Percentiles rank a stretch among this genome's conserved stretches.
phyloP scores from a whole-genome alignment of 345 rosid species.

The Linum trigynum region DNA sequence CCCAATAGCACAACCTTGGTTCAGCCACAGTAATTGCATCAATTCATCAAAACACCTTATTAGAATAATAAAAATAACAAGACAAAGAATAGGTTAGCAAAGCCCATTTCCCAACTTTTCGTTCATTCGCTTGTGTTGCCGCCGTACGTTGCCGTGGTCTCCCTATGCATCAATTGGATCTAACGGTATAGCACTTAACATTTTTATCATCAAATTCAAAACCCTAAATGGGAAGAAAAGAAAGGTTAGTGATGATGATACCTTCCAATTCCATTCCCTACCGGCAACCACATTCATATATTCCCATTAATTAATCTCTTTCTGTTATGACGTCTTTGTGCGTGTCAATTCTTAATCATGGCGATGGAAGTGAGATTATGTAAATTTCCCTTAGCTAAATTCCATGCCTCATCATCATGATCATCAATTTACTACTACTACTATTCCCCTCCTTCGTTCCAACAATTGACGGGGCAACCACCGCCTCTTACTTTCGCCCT shows the following conservation, averaged over 20 bases:
- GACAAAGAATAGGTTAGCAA: not conserved
- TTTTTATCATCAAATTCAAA: not conserved
- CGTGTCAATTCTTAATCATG: conserved; percentile 27
- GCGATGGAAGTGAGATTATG: not conserved
- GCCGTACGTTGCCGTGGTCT: not conserved
- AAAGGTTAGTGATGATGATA: not conserved
- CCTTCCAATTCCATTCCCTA: not conserved
- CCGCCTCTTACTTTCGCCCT: conserved; percentile 14
- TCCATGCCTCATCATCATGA: conserved; percentile 35
- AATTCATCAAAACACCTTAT: not conserved
- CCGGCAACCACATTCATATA: not conserved
- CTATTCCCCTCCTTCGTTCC: conserved; percentile 46
- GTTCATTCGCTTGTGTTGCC: not conserved
- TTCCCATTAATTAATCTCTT: not conserved
- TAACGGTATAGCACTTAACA: not conserved
- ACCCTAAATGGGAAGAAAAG: not conserved
- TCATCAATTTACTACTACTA: conserved; percentile 32
- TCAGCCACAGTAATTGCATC: no score
- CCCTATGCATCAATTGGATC: not conserved
- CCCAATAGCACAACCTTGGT: no score
- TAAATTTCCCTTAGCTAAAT: not conserved
- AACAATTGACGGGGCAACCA: conserved; percentile 71
- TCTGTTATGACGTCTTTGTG: conserved; percentile 40
- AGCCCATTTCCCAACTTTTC: not conserved
- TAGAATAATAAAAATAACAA: no score